phyloP scores from a whole-genome alignment of 2,329 filamentous ascomycete species.

The Lanzia echinophila region DNA sequence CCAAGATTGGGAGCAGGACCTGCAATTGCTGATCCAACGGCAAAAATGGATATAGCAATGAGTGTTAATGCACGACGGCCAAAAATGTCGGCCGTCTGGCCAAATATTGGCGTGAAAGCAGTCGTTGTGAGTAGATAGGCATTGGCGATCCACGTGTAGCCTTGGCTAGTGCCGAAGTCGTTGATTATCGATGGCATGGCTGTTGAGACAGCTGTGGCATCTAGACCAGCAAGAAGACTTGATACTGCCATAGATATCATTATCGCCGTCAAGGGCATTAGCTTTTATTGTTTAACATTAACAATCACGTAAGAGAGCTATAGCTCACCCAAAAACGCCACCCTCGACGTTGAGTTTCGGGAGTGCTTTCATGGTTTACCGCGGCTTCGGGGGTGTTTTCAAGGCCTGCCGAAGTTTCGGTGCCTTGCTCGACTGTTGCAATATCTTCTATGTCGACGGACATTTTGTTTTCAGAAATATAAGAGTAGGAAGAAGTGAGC shows the following conservation, averaged over 20 bases:
- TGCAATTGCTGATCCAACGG: conserved; percentile 45
- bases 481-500: too few relatives aligned
- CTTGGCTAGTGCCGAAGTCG: not conserved
- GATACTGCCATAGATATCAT: not conserved
- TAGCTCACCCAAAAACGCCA: too few relatives aligned
- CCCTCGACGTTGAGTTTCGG: too few relatives aligned
- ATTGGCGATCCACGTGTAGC: conserved; percentile 11
- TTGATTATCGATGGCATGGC: conserved; percentile 1
- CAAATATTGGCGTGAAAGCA: conserved; percentile 25
- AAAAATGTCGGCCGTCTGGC: conserved; percentile 45
- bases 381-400: too few relatives aligned
- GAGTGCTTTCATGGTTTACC: too few relatives aligned
- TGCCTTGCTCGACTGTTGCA: too few relatives aligned
- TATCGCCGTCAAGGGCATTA: too few relatives aligned
- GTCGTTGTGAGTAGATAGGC: conserved; percentile 7
- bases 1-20: conserved; percentile 39
- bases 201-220: conserved; percentile 2
- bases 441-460: too few relatives aligned
- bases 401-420: too few relatives aligned
- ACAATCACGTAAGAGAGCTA: too few relatives aligned
- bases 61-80: conserved; percentile 42
- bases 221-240: conserved; percentile 2
- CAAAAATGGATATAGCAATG: conserved; percentile 39
- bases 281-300: too few relatives aligned
- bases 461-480: too few relatives aligned